These are phyloP conservation scores for Fusarium sp. DNA, from an alignment of 2,329 filamentous ascomycete genomes.

Conservation along the genomic window DNA sequence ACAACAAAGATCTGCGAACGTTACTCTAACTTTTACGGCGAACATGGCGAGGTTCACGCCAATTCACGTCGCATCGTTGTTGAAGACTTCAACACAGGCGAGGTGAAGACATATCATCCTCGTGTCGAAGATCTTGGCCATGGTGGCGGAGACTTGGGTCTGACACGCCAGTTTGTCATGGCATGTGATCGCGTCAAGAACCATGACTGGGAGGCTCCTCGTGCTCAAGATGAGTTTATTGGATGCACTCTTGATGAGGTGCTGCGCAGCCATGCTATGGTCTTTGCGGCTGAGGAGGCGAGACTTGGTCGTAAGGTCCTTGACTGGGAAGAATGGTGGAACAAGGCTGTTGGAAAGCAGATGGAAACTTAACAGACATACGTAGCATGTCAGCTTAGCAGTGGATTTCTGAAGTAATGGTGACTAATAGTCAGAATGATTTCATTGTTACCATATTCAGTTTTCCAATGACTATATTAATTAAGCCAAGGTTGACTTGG, in stretches of 20 bases:
- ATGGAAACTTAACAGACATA: background rate
- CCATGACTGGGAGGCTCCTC: slow-evolving; percentile 69
- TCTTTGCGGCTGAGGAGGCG: slow-evolving; percentile 94
- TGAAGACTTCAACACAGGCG: slow-evolving; percentile 62
- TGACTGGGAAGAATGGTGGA: slow-evolving; percentile 82
- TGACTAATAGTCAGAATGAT: background rate
- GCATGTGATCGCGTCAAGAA: slow-evolving; percentile 85
- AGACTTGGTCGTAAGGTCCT: slow-evolving; percentile 75
- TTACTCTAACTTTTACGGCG: slow-evolving; percentile 86
- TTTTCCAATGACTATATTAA: background rate
- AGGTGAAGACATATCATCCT: slow-evolving; percentile 45
- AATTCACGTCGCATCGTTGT: slow-evolving; percentile 81
- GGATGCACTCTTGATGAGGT: slow-evolving; percentile 88
- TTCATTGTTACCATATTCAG: background rate
- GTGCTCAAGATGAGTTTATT: slow-evolving; percentile 78
- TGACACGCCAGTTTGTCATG: slow-evolving; percentile 82
- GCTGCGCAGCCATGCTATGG: slow-evolving; percentile 88
- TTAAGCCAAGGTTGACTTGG: background rate
- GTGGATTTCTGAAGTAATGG: background rate
- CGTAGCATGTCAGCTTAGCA: background rate
- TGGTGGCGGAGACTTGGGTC: slow-evolving; percentile 58
- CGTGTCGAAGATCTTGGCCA: slow-evolving; percentile 51
- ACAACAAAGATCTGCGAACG: slow-evolving; percentile 88
- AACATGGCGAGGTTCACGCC: slow-evolving; percentile 84
- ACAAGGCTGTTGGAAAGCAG: slow-evolving; percentile 44